These are phyloP conservation scores for Collybiopsis luxurians DNA, from an alignment of 768 basidiomycete genomes.

Conservation along the genomic window DNA sequence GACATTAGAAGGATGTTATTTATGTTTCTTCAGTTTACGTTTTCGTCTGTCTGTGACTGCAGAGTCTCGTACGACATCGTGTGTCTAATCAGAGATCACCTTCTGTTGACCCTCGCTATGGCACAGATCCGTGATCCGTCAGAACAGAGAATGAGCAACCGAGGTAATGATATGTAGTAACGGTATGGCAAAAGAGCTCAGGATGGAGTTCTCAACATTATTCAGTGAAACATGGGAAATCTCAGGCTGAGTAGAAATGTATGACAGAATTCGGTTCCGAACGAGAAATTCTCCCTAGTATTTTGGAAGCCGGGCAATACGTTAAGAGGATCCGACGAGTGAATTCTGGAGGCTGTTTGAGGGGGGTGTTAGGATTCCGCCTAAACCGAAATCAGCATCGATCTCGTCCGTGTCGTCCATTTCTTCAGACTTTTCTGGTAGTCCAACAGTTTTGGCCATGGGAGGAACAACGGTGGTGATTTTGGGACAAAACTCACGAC, in stretches of 20 bases:
- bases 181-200: slow-evolving; percentile 14
- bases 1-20: slow-evolving; percentile 10
- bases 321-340: slow-evolving; percentile 63
- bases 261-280: slow-evolving; percentile 62
- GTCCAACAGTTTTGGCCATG: too few relatives aligned
- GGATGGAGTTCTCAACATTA: slow-evolving; percentile 4
- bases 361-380: too few relatives aligned
- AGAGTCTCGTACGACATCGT: slow-evolving; percentile 32
- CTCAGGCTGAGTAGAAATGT: slow-evolving; percentile 62
- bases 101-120: slow-evolving; percentile 40
- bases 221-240: slow-evolving; percentile 54
- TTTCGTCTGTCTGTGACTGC: slow-evolving; percentile 14
- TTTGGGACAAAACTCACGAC: too few relatives aligned
- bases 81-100: slow-evolving; percentile 53
- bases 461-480: too few relatives aligned
- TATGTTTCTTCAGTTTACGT: slow-evolving; percentile 2
- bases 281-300: slow-evolving; percentile 64
- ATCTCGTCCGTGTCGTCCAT: too few relatives aligned
- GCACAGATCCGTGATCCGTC: slow-evolving; percentile 66
- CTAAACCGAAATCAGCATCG: too few relatives aligned
- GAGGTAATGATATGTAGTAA: slow-evolving; percentile 27
- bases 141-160: slow-evolving; percentile 63
- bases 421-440: too few relatives aligned
- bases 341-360: slow-evolving; percentile 71
- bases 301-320: slow-evolving; percentile 60